These are phyloP conservation scores for Coleophoma eucalyptorum DNA, from an alignment of 2,329 filamentous ascomycete species.

Conservation along the genomic window DNA sequence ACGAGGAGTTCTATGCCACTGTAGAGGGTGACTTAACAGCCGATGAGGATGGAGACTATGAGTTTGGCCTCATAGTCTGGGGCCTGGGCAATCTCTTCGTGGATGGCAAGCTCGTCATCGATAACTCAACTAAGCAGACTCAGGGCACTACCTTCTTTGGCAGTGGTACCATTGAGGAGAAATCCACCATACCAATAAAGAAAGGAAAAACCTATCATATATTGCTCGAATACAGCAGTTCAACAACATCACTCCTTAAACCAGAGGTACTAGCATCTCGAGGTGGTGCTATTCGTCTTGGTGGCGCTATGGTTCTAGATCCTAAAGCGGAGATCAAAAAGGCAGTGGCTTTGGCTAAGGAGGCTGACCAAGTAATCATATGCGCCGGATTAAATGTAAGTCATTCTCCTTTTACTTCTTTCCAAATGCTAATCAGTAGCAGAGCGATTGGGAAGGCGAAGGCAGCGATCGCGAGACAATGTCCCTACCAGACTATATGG, in stretches of 20 bases:
- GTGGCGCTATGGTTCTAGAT: slow-evolving; percentile 32
- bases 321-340: slow-evolving; percentile 55
- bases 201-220: slow-evolving; percentile 14
- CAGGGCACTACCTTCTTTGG: slow-evolving; percentile 31
- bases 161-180: slow-evolving; percentile 25
- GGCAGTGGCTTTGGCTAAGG: slow-evolving; percentile 61
- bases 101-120: slow-evolving; percentile 23
- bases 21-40: slow-evolving; percentile 19
- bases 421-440: slow-evolving; percentile 34
- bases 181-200: slow-evolving; percentile 7
- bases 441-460: slow-evolving; percentile 72
- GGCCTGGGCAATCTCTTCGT: slow-evolving; percentile 24
- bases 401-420: too few relatives aligned
- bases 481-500: slow-evolving; percentile 67
- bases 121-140: slow-evolving; percentile 24
- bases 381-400: slow-evolving; percentile 61
- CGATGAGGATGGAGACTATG: slow-evolving; percentile 10
- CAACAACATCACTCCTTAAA: slow-evolving; percentile 40
- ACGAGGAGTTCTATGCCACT: slow-evolving; percentile 29
- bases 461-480: slow-evolving; percentile 74
- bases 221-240: slow-evolving; percentile 42
- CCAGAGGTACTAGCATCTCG: too few relatives aligned
- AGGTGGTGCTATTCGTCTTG: too few relatives aligned
- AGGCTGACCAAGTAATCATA: slow-evolving; percentile 70
- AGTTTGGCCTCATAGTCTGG: slow-evolving; percentile 18